A percentile compares a stretch with the other conserved stretches of the same genome.
Evolutionary conservation across 371 early-diverging fungal genomes (phyloP).

Genomic region (Mortierella sp.): DNA sequence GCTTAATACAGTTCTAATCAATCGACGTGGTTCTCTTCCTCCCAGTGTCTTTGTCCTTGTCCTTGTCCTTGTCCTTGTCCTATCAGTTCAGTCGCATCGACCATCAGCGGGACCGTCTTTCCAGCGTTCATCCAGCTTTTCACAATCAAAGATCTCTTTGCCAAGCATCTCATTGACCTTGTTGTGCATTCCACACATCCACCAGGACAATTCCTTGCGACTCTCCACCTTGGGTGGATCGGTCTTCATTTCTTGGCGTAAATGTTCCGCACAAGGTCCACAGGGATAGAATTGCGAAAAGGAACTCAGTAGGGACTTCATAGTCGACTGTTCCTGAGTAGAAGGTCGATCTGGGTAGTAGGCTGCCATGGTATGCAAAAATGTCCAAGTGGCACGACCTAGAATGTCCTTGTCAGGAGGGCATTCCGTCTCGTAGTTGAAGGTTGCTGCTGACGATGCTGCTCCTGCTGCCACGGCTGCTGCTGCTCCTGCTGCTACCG

Average conservation of each 20-base stretch:
- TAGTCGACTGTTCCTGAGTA: constrained; percentile 76
- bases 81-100: constrained; percentile 65
- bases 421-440: constrained; percentile 66
- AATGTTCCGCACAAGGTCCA: constrained; percentile 89
- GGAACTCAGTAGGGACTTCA: constrained; percentile 74
- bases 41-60: too few species aligned
- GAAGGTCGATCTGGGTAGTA: constrained; percentile 95
- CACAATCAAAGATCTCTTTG: constrained; percentile 95
- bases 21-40: too few species aligned
- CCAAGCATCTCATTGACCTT: constrained; percentile 94
- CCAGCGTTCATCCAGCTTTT: constrained; percentile 95
- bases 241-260: constrained; percentile 74
- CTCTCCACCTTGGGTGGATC: constrained; percentile 89
- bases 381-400: constrained; percentile 97
- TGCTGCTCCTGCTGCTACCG: constrained; percentile 33
- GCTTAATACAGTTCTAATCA: too few species aligned
- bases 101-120: constrained; percentile 84
- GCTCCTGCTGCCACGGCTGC: constrained; percentile 24
- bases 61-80: too few species aligned
- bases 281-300: constrained; percentile 97
- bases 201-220: constrained; percentile 78
- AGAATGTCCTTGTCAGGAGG: constrained; percentile 91
- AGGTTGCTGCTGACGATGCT: constrained; percentile 21
- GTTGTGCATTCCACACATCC: constrained; percentile 98
- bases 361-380: constrained; percentile 98